Evolutionary conservation across 2,329 filamentous ascomycete species (phyloP), one percentile per base, ranked within the genome.

Genomic region (Coniochaeta sp.): DNA sequence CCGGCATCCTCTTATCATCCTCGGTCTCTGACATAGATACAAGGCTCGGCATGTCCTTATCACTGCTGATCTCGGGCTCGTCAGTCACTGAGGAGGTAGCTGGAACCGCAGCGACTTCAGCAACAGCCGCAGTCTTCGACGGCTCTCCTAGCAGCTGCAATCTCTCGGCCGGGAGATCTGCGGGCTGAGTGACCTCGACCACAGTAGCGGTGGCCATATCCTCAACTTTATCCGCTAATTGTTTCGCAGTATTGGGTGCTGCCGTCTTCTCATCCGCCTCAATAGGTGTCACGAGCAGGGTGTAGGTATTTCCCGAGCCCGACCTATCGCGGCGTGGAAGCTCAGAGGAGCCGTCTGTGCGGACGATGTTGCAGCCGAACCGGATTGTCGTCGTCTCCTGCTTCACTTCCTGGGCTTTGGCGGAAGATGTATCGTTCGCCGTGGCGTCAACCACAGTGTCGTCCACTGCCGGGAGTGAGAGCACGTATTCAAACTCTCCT

Each of bases 351-450:
- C 64, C 58, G 49, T 63, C 61, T 54, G 69, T 68, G 46, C 67
- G 67, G 53, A 82, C 59, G 51, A 82, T 63, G 58, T 79, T 82
- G 66, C 78, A 81, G 52, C 77, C 78, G 57, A 77, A 74, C 54
- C 66, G 74, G 16, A 74, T 61, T 56, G 65, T 67, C 50, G 58
- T 63, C 54, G 55, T 48, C 52, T 53, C 51, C 51, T 42, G 18
- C 20, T 14, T 7, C 2, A 13, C 38, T 42, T 26, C 20, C 9
- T 2, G 33, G 18, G 13, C 8, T 12, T 4, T 9, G 22, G 42
- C 40, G 51, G 51, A 26, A 38, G 50, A 38, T 50, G 26, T 28
- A 3, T 31, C 26, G 18, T 31, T 31, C 9, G 45, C 10, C 10
- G 45, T 12, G 6, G 45, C 24, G 3, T 48, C 14, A 4, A 3